Percentiles rank a stretch among this genome's conserved stretches.
Evolutionary conservation across 768 basidiomycete genomes (phyloP).

Genomic region (Kwoniella pini): DNA sequence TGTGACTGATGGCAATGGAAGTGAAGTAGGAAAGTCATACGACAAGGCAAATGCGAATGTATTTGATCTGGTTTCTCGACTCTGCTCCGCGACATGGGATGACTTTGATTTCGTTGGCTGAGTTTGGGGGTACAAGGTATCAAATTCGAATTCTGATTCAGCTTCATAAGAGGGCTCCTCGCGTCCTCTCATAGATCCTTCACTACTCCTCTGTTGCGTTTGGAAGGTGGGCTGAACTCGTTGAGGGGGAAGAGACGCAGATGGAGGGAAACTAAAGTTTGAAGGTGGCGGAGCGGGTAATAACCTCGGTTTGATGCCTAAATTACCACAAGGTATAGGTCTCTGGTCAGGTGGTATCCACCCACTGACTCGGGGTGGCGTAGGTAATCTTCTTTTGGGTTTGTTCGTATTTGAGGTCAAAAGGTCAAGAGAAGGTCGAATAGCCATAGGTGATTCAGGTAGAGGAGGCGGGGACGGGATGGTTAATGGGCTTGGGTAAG

Average conservation of each 20-base stretch:
- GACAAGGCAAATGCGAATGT: constrained; percentile 1
- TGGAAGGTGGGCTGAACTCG: too few relatives aligned
- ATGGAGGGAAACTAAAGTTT: too few relatives aligned
- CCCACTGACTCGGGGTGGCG: constrained; percentile 16
- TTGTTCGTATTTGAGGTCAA: constrained; percentile 1
- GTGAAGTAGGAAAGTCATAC: neutral
- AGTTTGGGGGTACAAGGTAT: neutral
- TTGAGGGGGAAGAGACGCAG: too few relatives aligned
- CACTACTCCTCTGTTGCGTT: too few relatives aligned
- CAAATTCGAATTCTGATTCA: neutral
- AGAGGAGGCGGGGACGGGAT: neutral
- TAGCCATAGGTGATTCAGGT: neutral
- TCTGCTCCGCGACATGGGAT: neutral
- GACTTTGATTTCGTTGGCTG: neutral
- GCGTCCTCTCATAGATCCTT: too few relatives aligned
- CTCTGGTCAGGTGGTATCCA: constrained; percentile 27
- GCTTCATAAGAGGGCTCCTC: neutral
- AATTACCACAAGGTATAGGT: constrained; percentile 6
- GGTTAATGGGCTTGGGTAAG: neutral
- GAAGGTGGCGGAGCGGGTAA: neutral
- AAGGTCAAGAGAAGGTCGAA: constrained; percentile 9
- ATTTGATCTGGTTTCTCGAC: neutral
- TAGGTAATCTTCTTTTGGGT: neutral
- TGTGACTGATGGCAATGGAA: neutral
- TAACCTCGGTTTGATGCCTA: neutral